Conservation (phyloP, 1,139 yeast species). For the Saccharomyces pastorianus region DNA sequence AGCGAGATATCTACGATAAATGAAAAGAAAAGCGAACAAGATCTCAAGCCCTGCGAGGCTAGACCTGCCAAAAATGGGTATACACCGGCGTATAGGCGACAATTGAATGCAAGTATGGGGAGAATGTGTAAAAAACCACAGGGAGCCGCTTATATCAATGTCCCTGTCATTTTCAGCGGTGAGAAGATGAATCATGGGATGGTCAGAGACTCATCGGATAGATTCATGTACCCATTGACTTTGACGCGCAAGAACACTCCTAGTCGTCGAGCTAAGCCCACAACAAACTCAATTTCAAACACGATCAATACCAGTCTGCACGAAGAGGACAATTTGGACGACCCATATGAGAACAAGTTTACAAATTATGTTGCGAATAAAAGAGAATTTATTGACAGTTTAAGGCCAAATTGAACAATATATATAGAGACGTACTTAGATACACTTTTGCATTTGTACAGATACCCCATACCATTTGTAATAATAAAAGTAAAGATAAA, state of each 20-base stretch:
- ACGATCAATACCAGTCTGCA: no score
- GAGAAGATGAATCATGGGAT: constrained; percentile 1
- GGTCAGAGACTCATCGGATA: neutral
- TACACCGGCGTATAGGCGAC: neutral
- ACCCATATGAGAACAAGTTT: constrained; percentile 37
- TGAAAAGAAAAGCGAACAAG: no score
- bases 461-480: neutral
- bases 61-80: neutral
- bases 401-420: constrained; percentile 29
- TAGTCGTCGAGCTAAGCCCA: no score
- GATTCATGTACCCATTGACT: constrained; percentile 4
- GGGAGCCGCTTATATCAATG: no score
- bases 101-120: neutral
- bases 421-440: neutral
- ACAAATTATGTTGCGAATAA: constrained; percentile 35
- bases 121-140: no score
- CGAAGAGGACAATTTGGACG: constrained; percentile 29
- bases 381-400: constrained; percentile 33
- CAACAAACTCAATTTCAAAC: neutral
- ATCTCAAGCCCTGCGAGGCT: neutral
- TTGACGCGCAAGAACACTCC: no score
- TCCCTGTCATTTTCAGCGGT: neutral
- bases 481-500: neutral
- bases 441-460: neutral
- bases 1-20: constrained; percentile 17